Percentiles rank a stretch among this genome's conserved stretches.
Evolutionary conservation across 1,139 yeast genomes (phyloP).

Genomic region (Candida tropicalis): DNA sequence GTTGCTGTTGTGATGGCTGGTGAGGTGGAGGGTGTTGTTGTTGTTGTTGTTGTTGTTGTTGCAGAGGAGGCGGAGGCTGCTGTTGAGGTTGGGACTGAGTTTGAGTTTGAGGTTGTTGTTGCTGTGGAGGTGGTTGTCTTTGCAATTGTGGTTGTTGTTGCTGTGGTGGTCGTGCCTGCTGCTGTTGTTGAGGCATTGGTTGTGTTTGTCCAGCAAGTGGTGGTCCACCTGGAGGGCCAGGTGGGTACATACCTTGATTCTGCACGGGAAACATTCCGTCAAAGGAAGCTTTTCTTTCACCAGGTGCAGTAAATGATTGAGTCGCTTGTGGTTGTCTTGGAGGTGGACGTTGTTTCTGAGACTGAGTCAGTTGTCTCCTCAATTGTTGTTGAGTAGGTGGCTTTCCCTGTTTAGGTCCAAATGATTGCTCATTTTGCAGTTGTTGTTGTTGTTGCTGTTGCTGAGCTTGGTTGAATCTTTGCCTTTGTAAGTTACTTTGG

Average conservation of each 20-base stretch:
- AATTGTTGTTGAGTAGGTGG: constrained; percentile 1
- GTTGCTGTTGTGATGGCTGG: constrained; percentile 10
- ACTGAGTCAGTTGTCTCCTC: not conserved
- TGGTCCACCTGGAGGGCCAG: constrained; percentile 13
- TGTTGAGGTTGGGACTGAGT: too few relatives aligned
- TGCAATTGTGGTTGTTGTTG: constrained; percentile 9
- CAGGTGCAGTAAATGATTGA: not conserved
- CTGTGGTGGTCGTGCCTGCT: constrained; percentile 13
- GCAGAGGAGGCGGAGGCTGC: not conserved
- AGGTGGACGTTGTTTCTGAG: constrained; percentile 3
- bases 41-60: not conserved
- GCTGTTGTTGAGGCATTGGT: constrained; percentile 13
- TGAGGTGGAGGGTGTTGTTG: constrained; percentile 15
- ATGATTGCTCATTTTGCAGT: constrained; percentile 1
- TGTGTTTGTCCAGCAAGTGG: constrained; percentile 12
- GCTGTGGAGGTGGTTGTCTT: constrained; percentile 15
- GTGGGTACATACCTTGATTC: constrained; percentile 15
- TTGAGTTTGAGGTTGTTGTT: constrained; percentile 7
- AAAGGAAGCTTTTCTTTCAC: constrained; percentile 5
- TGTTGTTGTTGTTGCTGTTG: constrained; percentile 15
- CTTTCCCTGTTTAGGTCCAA: not conserved
- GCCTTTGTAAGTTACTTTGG: constrained; percentile 29
- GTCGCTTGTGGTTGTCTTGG: not conserved
- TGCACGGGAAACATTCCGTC: constrained; percentile 8
- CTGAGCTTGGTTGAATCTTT: constrained; percentile 23